These are phyloP conservation scores for Lachnellula suecica DNA, from an alignment of 2,329 filamentous ascomycete species.

Conservation along the genomic window DNA sequence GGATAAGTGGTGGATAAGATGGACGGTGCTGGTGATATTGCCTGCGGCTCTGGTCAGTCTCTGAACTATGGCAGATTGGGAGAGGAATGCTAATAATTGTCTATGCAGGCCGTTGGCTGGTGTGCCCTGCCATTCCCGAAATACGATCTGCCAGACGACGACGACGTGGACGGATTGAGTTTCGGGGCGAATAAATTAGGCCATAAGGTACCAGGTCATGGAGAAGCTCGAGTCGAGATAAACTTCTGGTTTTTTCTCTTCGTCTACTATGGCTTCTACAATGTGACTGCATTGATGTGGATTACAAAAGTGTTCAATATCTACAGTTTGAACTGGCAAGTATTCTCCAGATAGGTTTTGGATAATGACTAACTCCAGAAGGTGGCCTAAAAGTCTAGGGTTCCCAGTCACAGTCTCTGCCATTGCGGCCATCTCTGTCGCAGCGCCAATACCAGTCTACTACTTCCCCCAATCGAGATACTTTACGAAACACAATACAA, in stretches of 20 bases:
- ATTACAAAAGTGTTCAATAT: slow-evolving; percentile 72
- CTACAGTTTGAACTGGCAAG: slow-evolving; percentile 65
- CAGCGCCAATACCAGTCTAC: slow-evolving; percentile 60
- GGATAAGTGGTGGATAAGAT: slow-evolving; percentile 63
- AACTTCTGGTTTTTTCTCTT: slow-evolving; percentile 74
- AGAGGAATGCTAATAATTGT: slow-evolving; percentile 12
- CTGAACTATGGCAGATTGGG: neutral
- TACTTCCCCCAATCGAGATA: slow-evolving; percentile 51
- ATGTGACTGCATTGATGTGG: slow-evolving; percentile 65
- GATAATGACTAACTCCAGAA: slow-evolving; percentile 16
- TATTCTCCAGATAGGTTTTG: neutral
- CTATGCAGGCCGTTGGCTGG: slow-evolving; percentile 61
- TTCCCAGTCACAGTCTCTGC: slow-evolving; percentile 63
- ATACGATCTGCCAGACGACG: slow-evolving; percentile 51
- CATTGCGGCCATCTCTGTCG: slow-evolving; percentile 60
- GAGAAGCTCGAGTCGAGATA: slow-evolving; percentile 60
- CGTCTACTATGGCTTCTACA: slow-evolving; percentile 70
- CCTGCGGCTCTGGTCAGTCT: slow-evolving; percentile 59
- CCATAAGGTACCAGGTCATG: slow-evolving; percentile 58
- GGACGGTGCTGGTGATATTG: slow-evolving; percentile 58
- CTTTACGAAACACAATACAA: slow-evolving; percentile 61
- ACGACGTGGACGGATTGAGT: slow-evolving; percentile 32
- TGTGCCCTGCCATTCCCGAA: slow-evolving; percentile 66
- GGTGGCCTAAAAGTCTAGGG: slow-evolving; percentile 63
- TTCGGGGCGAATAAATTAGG: slow-evolving; percentile 16